A percentile compares a stretch with the other conserved stretches of the same genome.
phyloP scores from a whole-genome alignment of 805 yeast species.

The Saitoella complicata region DNA sequence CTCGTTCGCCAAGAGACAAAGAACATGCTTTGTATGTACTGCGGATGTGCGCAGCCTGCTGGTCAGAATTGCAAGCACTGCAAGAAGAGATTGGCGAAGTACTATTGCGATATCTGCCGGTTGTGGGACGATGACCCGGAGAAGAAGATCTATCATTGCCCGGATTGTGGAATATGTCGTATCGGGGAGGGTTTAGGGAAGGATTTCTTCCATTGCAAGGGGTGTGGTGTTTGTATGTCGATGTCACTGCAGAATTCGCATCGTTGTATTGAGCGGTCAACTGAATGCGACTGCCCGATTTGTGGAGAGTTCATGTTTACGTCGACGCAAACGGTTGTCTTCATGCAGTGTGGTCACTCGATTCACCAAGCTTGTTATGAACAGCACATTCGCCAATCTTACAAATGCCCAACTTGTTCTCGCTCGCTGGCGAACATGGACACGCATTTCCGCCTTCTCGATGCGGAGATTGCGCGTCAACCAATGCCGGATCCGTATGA shows the following conservation, averaged over 20 bases:
- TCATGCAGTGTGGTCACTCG: constrained; percentile 89
- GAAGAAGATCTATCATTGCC: constrained; percentile 81
- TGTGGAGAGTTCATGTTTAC: constrained; percentile 85
- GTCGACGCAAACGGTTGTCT: constrained; percentile 65
- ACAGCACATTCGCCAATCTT: constrained; percentile 55
- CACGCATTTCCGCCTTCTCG: constrained; percentile 71
- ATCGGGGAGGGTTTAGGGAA: constrained; percentile 75
- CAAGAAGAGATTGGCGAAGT: constrained; percentile 48
- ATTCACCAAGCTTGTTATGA: constrained; percentile 76
- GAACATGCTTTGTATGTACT: constrained; percentile 67
- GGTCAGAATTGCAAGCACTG: constrained; percentile 54
- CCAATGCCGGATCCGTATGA: constrained; percentile 68
- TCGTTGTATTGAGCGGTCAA: constrained; percentile 69
- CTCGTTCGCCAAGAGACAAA: constrained; percentile 42
- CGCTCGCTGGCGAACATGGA: constrained; percentile 76
- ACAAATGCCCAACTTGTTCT: constrained; percentile 84
- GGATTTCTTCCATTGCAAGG: constrained; percentile 82
- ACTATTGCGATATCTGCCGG: constrained; percentile 59
- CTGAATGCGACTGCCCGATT: constrained; percentile 83
- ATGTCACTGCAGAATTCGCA: constrained; percentile 64
- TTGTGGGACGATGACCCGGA: constrained; percentile 62
- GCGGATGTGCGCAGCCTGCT: constrained; percentile 62
- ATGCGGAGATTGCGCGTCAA: constrained; percentile 62
- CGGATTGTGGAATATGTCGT: constrained; percentile 83
- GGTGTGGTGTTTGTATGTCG: constrained; percentile 77